Base-by-base conservation (phyloP, 495 filamentous ascomycete species). In the Aspergillus steynii region DNA sequence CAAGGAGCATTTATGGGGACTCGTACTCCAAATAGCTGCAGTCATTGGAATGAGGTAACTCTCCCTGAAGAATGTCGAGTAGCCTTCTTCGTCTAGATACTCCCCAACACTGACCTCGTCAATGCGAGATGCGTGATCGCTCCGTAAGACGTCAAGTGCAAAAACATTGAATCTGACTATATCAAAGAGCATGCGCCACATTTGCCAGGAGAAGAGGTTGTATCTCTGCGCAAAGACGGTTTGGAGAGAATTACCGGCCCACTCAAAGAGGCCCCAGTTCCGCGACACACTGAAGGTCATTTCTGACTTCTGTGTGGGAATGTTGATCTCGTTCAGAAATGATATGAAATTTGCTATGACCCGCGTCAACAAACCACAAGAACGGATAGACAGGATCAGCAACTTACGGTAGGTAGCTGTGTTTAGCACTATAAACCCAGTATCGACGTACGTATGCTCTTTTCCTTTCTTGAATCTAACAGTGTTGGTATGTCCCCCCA, bases 161-260 rank as follows among this genome's bases (percentile, higher is more conserved):
- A 37, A 59, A 50, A 45, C 31, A 32, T 59, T 59, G 57, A 59
- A 59, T n/a, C 57, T 29, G 31, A 59, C 14, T 8, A 59, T 59
- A 52, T 59, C 57, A n/a, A 59, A 59, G 0, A 59, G 49, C 48
- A 59, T 52, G 15, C 48, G 57, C 57, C 57, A 59, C 57, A 59
- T 59, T 5, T 25, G 9, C 3, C 15, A 31, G 15, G 57, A 59
- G 31, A 59, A 29, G 3, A 59, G 8, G 34, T 53, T 59, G 10
- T 29, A 15, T 5, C 29, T 4, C 8, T 59, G 57, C 2, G 57
- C 57, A n/a, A 59, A 59, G 28, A 59, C 27, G 15, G 29, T 45
- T 4, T 14, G 2, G 8, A 59, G 50, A 2, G 57, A 59, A 2
- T 48, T 34, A 7, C 57, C 57, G 8, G 57, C 57, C 57, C 57